A percentile compares a stretch with the other conserved stretches of the same genome.
phyloP scores from a whole-genome alignment of 768 basidiomycete species.

The Amanita rubescens region DNA sequence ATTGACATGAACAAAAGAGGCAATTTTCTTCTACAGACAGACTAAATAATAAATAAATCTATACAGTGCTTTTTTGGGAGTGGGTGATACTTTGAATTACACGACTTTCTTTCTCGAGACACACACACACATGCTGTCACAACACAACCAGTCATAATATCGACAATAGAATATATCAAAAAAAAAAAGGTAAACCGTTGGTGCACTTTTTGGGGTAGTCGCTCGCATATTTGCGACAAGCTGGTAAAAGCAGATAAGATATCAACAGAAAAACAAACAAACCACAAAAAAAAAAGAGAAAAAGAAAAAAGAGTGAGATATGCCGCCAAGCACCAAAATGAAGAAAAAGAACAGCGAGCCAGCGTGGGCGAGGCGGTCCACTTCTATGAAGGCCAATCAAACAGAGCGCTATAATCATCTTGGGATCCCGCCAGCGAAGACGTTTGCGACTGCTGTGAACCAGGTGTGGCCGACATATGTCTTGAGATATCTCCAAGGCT shows the following conservation, averaged over 20 bases:
- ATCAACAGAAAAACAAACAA: slow-evolving; percentile 14
- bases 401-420: slow-evolving; percentile 30
- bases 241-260: slow-evolving; percentile 14
- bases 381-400: slow-evolving; percentile 45
- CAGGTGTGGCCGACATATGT: slow-evolving; percentile 47
- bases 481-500: slow-evolving; percentile 27
- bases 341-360: slow-evolving; percentile 7
- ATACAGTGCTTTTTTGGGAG: slow-evolving; percentile 5
- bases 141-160: slow-evolving; percentile 13
- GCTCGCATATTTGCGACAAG: not conserved
- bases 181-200: slow-evolving; percentile 12
- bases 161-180: slow-evolving; percentile 13
- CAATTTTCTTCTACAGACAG: not conserved
- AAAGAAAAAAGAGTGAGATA: slow-evolving; percentile 13
- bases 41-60: not conserved
- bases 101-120: not conserved
- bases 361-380: slow-evolving; percentile 2
- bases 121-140: slow-evolving; percentile 1
- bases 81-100: not conserved
- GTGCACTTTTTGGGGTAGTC: slow-evolving; percentile 20
- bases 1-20: not conserved
- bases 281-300: slow-evolving; percentile 7
- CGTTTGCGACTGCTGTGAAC: slow-evolving; percentile 27
- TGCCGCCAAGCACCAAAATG: slow-evolving; percentile 16
- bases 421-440: slow-evolving; percentile 14